These are phyloP conservation scores for Rhizoclosmatium sp. DNA, from an alignment of 192 early-diverging fungal species.

Conservation along the genomic window DNA sequence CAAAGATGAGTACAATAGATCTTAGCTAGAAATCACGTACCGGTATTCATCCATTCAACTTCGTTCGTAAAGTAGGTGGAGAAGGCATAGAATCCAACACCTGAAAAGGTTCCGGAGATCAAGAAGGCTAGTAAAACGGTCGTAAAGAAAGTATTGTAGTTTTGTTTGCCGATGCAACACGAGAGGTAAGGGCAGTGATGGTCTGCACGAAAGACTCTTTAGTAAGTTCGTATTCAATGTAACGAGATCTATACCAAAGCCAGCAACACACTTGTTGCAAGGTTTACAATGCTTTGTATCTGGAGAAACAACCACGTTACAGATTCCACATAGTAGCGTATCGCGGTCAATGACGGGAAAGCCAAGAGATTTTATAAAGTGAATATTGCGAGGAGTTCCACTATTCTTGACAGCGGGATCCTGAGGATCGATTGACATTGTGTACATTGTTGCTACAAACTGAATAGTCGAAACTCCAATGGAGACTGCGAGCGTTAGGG, in stretches of 20 bases:
- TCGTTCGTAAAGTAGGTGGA: constrained; percentile 44
- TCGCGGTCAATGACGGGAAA: constrained; percentile 58
- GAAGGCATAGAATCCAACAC: constrained; percentile 40
- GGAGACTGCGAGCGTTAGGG: constrained; percentile 23
- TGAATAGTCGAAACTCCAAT: constrained; percentile 32
- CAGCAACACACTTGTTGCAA: constrained; percentile 65
- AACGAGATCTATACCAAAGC: constrained; percentile 32
- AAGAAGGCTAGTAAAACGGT: constrained; percentile 36
- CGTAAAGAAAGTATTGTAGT: constrained; percentile 52
- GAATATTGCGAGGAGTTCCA: constrained; percentile 48
- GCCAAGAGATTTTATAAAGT: constrained; percentile 55
- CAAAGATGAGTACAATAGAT: not conserved
- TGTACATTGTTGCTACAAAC: constrained; percentile 42
- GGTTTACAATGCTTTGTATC: constrained; percentile 61
- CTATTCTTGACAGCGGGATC: constrained; percentile 40
- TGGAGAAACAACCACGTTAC: constrained; percentile 47
- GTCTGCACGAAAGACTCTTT: constrained; percentile 14
- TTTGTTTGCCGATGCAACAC: constrained; percentile 54
- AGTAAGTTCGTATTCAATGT: too few species aligned
- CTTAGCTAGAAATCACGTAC: not conserved
- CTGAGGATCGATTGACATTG: constrained; percentile 51
- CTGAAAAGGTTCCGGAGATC: constrained; percentile 17
- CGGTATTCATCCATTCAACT: not conserved
- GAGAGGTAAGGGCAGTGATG: constrained; percentile 60
- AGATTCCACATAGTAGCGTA: constrained; percentile 56